Base-by-base conservation (phyloP, 2,329 filamentous ascomycete species). In the Venturia oleaginea region DNA sequence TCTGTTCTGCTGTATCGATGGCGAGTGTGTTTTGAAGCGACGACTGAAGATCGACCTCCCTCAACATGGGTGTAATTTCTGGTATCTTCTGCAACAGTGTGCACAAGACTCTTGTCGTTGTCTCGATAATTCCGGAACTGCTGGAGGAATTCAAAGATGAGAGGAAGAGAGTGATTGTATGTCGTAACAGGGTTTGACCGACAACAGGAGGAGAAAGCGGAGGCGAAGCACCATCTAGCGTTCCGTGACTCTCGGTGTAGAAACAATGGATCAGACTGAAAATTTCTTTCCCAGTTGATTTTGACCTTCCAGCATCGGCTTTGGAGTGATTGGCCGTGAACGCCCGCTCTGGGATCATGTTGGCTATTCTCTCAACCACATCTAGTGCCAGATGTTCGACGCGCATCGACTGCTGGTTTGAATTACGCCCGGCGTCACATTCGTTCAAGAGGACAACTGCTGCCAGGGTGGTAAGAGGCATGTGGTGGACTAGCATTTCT, bases 401-500 rank as follows among this genome's bases (percentile, higher is more conserved):
- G 5, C 22, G 42, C 13, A n/a, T 5, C 37, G 42, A 42, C 27
- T 30, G 37, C 7, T 30, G 17, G 5, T 27, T 57, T 15, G 51
- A 57, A 2, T 32, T n/a, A 5, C 24, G 6, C 43, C 40, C 19
- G 6, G 38, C 42, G 4, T 64, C 54, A 40, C 32, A 22, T 32
- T 62, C 46, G 55, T 77, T 77, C 66, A 83, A 73, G 55, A 79
- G 78, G 13, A 77, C 72, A 8, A 86, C 76, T 32, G 89, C 79
- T 3, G 86, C 84, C n/a, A 95, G 75, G 2, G 86, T 82, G 63
- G 89, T 83, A 34, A 95, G 76, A 40, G 93, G 93, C 37, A 92
- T 89, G 76, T 97, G 93, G 27, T 90, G 79, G 1, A 89, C 85
- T 19, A 96, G 76, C 93, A 99, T 97, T 72, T 99, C 95, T 74